phyloP scores from a whole-genome alignment of 192 early-diverging fungal genomes.

The Jimgerdemannia flammicorona region DNA sequence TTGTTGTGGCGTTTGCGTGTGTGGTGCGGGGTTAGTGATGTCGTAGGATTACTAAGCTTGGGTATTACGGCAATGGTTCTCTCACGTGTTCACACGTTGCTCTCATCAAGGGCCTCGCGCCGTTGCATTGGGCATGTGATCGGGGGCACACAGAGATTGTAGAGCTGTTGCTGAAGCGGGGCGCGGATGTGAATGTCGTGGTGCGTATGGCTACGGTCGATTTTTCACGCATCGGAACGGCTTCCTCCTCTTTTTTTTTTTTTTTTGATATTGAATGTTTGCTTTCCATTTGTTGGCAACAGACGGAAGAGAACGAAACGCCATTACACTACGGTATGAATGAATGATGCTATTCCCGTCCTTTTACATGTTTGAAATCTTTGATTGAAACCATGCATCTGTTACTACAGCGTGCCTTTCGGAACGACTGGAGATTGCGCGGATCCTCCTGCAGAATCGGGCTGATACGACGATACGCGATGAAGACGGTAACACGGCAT shows the following conservation, averaged over 20 bases:
- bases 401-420: neutral
- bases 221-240: too few species aligned
- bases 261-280: neutral
- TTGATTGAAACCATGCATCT: too few species aligned
- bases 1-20: neutral
- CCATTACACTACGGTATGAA: neutral
- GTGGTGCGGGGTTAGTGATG: neutral
- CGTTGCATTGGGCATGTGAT: constrained; percentile 52
- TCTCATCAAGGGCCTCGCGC: constrained; percentile 38
- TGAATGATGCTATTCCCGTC: neutral
- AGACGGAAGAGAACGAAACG: neutral
- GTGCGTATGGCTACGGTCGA: neutral
- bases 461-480: neutral
- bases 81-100: too few species aligned
- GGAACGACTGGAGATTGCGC: neutral
- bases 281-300: neutral
- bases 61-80: too few species aligned
- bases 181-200: neutral
- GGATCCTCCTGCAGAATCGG: neutral
- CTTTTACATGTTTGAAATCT: neutral
- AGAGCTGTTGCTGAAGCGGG: too few species aligned
- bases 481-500: neutral
- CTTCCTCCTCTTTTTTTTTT: constrained; percentile 1
- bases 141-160: neutral
- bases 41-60: too few species aligned